These are phyloP conservation scores for Fusarium algeriense DNA, from an alignment of 2,329 filamentous ascomycete species.

Conservation along the genomic window DNA sequence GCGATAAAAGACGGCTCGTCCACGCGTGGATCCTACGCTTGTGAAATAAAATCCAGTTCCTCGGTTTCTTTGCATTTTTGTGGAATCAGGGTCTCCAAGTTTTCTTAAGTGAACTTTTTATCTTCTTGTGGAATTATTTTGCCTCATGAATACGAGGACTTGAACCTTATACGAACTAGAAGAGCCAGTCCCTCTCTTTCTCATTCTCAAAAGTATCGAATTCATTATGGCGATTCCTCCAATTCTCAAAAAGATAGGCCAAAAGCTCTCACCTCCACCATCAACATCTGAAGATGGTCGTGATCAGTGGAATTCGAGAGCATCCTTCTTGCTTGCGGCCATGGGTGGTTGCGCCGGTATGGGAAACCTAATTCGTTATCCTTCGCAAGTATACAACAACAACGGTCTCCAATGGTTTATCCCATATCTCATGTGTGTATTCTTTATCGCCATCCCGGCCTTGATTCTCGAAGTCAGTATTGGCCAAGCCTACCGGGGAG, in stretches of 20 bases:
- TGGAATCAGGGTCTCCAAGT: not conserved
- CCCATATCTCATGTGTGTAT: slow-evolving; percentile 67
- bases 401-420: slow-evolving; percentile 71
- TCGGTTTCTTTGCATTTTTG: slow-evolving; percentile 4
- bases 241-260: slow-evolving; percentile 49
- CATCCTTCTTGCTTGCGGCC: slow-evolving; percentile 67
- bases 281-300: slow-evolving; percentile 56
- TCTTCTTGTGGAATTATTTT: not conserved
- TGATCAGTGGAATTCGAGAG: slow-evolving; percentile 67
- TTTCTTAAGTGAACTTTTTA: slow-evolving; percentile 2
- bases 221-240: slow-evolving; percentile 35
- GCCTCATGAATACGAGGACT: not conserved
- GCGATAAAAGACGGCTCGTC: slow-evolving; percentile 33
- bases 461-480: slow-evolving; percentile 74
- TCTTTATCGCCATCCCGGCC: slow-evolving; percentile 67
- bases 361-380: slow-evolving; percentile 69
- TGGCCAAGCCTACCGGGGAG: slow-evolving; percentile 72
- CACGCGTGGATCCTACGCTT: not conserved
- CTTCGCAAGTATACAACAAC: slow-evolving; percentile 71
- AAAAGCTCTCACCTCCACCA: slow-evolving; percentile 53
- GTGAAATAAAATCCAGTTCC: not conserved
- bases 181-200: not conserved
- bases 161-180: not conserved
- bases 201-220: not conserved
- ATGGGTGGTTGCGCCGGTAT: slow-evolving; percentile 71